Evolutionary conservation across 306 rosid species (phyloP).

Genomic region (Prunus campanulata): DNA sequence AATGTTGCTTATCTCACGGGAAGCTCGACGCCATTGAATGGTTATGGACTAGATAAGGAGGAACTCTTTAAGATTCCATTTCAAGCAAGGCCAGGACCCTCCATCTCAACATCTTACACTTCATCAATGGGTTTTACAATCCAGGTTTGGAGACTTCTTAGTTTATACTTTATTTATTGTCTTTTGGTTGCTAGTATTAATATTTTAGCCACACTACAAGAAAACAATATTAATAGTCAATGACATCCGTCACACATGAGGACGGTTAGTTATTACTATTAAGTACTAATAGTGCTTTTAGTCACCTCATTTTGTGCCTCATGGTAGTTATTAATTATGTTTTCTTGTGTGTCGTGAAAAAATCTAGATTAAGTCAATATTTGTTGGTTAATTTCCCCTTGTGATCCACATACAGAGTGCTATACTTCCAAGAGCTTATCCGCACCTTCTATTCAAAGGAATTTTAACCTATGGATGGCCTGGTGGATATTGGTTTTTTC

Average conservation of each 20-base stretch:
- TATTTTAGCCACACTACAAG: background rate
- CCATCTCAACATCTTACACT: constrained; percentile 29
- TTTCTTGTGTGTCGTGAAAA: too few relatives aligned
- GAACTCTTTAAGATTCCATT: constrained; percentile 25
- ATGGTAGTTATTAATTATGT: too few relatives aligned
- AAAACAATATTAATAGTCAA: too few relatives aligned
- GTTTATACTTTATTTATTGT: too few relatives aligned
- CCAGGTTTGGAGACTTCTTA: background rate
- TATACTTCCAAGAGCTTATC: constrained; percentile 38
- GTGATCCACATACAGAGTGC: constrained; percentile 14
- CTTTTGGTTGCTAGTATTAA: too few relatives aligned
- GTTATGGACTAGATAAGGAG: constrained; percentile 19
- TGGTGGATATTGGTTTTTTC: constrained; percentile 32
- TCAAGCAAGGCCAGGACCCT: constrained; percentile 33
- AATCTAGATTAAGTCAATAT: background rate
- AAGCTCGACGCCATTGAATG: constrained; percentile 22
- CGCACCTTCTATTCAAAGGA: constrained; percentile 36
- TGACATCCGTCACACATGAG: too few relatives aligned
- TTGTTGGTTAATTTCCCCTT: background rate
- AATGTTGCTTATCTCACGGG: constrained; percentile 31
- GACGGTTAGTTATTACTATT: too few relatives aligned
- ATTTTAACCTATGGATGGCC: constrained; percentile 36
- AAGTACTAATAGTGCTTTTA: too few relatives aligned
- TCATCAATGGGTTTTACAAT: constrained; percentile 31
- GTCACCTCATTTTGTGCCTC: too few relatives aligned